These are phyloP conservation scores for Prunus mira DNA, from an alignment of 306 rosid species.

Conservation along the genomic window DNA sequence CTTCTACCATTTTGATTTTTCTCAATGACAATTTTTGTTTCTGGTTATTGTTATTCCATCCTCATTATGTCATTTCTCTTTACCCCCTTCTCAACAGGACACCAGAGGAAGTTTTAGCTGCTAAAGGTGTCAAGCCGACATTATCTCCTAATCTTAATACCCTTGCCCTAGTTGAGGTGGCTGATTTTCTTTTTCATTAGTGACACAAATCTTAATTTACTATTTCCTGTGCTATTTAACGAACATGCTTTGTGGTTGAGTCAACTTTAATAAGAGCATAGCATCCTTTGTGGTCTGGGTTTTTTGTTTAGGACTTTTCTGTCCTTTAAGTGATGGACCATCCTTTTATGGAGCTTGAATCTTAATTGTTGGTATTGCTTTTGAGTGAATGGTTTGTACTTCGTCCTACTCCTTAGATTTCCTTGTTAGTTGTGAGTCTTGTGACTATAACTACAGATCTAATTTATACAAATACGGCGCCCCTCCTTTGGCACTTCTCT, in stretches of 20 bases:
- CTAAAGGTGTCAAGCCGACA: slow-evolving; percentile 96
- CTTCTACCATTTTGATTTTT: slow-evolving; percentile 5
- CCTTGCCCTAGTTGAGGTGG: slow-evolving; percentile 93
- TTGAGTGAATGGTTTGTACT: neutral
- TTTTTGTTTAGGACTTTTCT: too few species aligned
- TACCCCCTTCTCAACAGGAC: slow-evolving; percentile 49
- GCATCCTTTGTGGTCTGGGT: too few species aligned
- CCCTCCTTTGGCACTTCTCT: neutral
- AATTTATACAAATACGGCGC: neutral
- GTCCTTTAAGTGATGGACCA: too few species aligned
- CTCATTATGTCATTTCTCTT: neutral
- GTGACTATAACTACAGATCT: neutral
- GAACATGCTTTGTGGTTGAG: slow-evolving; percentile 1
- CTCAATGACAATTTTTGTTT: neutral
- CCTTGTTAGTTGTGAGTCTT: too few species aligned
- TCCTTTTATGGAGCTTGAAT: too few species aligned
- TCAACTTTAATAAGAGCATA: slow-evolving; percentile 13
- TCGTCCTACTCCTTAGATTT: neutral
- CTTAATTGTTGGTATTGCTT: too few species aligned
- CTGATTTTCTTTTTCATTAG: slow-evolving; percentile 24
- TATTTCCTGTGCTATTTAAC: neutral
- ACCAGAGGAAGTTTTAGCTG: slow-evolving; percentile 93
- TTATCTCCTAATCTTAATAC: slow-evolving; percentile 92
- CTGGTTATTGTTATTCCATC: neutral
- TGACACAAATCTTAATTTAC: slow-evolving; percentile 6